These are phyloP conservation scores for Sphaerulina vaccinii DNA, from an alignment of 2,329 filamentous ascomycete genomes.

Conservation along the genomic window DNA sequence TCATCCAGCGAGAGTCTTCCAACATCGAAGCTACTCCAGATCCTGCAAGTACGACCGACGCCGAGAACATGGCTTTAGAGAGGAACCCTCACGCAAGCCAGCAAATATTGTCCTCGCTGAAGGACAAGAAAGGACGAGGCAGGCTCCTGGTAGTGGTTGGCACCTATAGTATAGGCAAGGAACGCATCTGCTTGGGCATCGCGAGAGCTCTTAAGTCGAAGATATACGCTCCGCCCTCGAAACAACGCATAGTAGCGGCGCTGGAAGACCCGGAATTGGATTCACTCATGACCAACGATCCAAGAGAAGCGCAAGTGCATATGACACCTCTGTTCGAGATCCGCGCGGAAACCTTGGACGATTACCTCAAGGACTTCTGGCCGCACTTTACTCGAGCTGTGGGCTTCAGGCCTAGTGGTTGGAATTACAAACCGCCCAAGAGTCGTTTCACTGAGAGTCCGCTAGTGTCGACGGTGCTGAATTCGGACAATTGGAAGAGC, in stretches of 20 bases:
- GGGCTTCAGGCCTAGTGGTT: constrained; percentile 88
- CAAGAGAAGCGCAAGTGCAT: constrained; percentile 86
- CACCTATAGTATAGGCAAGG: constrained; percentile 97
- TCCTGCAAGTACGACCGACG: constrained; percentile 39
- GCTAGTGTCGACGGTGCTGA: constrained; percentile 62
- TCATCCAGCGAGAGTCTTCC: constrained; percentile 51
- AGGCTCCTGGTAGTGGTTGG: constrained; percentile 88
- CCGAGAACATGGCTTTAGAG: constrained; percentile 36
- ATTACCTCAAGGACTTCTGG: constrained; percentile 79
- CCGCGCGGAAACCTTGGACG: constrained; percentile 81
- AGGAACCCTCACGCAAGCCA: constrained; percentile 33
- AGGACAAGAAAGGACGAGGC: constrained; percentile 49
- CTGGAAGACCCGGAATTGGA: constrained; percentile 82
- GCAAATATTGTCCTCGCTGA: constrained; percentile 32
- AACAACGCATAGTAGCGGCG: constrained; percentile 79
- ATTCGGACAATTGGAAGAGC: constrained; percentile 71
- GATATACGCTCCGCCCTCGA: constrained; percentile 81
- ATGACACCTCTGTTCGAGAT: constrained; percentile 98
- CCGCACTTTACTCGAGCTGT: constrained; percentile 83
- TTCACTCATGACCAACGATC: constrained; percentile 73
- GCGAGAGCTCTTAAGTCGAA: constrained; percentile 81
- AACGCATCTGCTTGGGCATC: constrained; percentile 90
- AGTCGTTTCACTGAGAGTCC: constrained; percentile 63
- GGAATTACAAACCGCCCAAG: constrained; percentile 79
- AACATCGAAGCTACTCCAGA: constrained; percentile 40